A percentile compares a stretch with the other conserved stretches of the same genome.
Conservation (phyloP, 768 basidiomycete species). For the Psilocybe azurescens region DNA sequence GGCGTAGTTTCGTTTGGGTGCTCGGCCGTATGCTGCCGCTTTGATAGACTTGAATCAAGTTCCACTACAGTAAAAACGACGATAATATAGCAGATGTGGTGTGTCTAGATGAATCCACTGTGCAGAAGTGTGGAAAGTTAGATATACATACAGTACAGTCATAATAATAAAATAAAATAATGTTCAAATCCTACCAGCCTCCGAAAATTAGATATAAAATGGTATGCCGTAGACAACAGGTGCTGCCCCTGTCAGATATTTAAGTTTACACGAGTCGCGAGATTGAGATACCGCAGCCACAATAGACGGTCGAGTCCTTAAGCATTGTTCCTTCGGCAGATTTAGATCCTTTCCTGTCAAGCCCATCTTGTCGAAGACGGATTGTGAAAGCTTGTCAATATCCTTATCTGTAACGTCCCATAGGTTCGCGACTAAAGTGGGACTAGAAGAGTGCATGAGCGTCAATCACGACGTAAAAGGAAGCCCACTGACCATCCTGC, state of each 20-base stretch:
- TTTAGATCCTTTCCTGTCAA: slow-evolving; percentile 45
- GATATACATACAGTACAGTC: not conserved
- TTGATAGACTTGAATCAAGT: no score
- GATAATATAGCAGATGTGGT: no score
- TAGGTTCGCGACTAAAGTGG: slow-evolving; percentile 90
- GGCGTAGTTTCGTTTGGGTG: no score
- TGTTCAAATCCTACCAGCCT: slow-evolving; percentile 1
- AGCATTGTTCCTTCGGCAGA: slow-evolving; percentile 20
- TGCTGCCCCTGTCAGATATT: slow-evolving; percentile 94
- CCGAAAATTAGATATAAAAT: slow-evolving; percentile 63
- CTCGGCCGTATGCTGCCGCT: no score
- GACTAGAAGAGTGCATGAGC: slow-evolving; percentile 49
- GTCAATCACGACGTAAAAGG: not conserved
- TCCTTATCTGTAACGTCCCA: slow-evolving; percentile 99
- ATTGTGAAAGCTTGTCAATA: slow-evolving; percentile 90
- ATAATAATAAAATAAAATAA: slow-evolving; percentile 3
- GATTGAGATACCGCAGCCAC: slow-evolving; percentile 82
- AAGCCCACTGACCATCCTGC: slow-evolving; percentile 83
- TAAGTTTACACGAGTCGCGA: slow-evolving; percentile 84
- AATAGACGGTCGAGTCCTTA: slow-evolving; percentile 45
- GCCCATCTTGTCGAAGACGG: slow-evolving; percentile 77
- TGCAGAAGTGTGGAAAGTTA: not conserved
- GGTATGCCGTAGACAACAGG: slow-evolving; percentile 96
- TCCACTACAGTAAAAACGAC: no score
- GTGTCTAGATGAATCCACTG: not conserved